A percentile compares a stretch with the other conserved stretches of the same genome.
phyloP scores from a whole-genome alignment of 306 rosid genomes.

The Vicia villosa region DNA sequence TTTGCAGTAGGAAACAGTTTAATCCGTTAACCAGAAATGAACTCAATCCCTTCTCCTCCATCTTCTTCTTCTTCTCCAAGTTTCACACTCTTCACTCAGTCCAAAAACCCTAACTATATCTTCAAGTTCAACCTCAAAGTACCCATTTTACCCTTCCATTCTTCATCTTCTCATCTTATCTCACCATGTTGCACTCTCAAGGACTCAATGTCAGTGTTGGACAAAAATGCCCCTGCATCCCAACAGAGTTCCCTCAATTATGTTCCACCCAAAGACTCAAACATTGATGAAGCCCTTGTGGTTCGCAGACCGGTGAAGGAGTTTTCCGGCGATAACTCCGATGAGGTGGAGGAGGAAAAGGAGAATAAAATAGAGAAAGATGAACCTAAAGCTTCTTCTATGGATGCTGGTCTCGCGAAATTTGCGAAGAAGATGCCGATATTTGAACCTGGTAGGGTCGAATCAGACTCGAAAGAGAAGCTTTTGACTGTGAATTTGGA shows the following conservation, averaged over 20 bases:
- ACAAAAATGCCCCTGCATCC: slow-evolving; percentile 33
- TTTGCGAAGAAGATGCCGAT: slow-evolving; percentile 83
- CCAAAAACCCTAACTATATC: slow-evolving; percentile 48
- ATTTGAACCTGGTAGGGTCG: slow-evolving; percentile 72
- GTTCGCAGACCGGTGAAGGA: slow-evolving; percentile 89
- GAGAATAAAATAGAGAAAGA: slow-evolving; percentile 26
- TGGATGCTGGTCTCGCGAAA: slow-evolving; percentile 56
- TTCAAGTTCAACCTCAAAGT: slow-evolving; percentile 53
- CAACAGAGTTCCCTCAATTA: slow-evolving; percentile 21
- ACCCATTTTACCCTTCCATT: slow-evolving; percentile 51
- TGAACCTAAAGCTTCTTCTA: slow-evolving; percentile 32
- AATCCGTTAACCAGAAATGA: slow-evolving; percentile 61
- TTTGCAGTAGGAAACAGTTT: slow-evolving; percentile 36
- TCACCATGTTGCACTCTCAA: slow-evolving; percentile 53
- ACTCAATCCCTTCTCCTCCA: slow-evolving; percentile 39
- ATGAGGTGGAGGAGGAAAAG: slow-evolving; percentile 18
- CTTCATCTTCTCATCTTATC: slow-evolving; percentile 37
- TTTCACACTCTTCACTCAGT: slow-evolving; percentile 58
- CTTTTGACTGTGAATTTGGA: slow-evolving; percentile 81
- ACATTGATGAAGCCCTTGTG: slow-evolving; percentile 41
- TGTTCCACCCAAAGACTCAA: slow-evolving; percentile 31
- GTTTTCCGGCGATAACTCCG: slow-evolving; percentile 42
- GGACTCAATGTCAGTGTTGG: slow-evolving; percentile 54
- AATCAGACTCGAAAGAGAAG: slow-evolving; percentile 50
- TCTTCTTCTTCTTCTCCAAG: slow-evolving; percentile 55